Evolutionary conservation across 2,329 filamentous ascomycete species (phyloP).

Genomic region (Fusarium oxysporum): DNA sequence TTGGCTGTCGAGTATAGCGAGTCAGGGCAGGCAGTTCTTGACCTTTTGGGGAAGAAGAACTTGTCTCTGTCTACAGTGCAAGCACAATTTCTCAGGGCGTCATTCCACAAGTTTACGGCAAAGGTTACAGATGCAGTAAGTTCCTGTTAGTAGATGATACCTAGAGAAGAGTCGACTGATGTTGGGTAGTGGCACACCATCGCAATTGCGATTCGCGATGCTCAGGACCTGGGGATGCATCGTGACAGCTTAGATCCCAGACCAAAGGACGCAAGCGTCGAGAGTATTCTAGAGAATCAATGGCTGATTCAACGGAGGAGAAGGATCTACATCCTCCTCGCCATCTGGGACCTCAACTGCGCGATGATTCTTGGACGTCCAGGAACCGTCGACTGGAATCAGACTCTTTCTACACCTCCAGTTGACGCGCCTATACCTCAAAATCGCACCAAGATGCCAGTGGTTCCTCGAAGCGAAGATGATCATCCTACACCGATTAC

Average conservation of each 20-base stretch:
- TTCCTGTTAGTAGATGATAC: not conserved
- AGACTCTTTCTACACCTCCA: conserved; percentile 61
- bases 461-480: conserved; percentile 59
- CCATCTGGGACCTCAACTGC: conserved; percentile 64
- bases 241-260: conserved; percentile 64
- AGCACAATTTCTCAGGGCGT: conserved; percentile 66
- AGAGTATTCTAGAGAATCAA: conserved; percentile 65
- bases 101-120: conserved; percentile 69
- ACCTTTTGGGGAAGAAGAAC: conserved; percentile 67
- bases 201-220: conserved; percentile 68
- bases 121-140: conserved; percentile 67
- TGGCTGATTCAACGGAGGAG: conserved; percentile 69
- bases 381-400: conserved; percentile 64
- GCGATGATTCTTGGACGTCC: conserved; percentile 65
- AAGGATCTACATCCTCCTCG: conserved; percentile 67
- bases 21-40: conserved; percentile 63
- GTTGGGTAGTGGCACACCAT: conserved; percentile 64
- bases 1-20: conserved; percentile 71
- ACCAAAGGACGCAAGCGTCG: conserved; percentile 58
- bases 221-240: conserved; percentile 72
- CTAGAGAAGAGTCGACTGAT: not conserved
- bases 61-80: conserved; percentile 68
- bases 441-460: conserved; percentile 60
- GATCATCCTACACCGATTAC: conserved; percentile 70
- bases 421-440: conserved; percentile 64